Evolutionary conservation across 495 filamentous ascomycete species (phyloP), one percentile per base, ranked within the genome.

Genomic region (Baudoinia panamericana): DNA sequence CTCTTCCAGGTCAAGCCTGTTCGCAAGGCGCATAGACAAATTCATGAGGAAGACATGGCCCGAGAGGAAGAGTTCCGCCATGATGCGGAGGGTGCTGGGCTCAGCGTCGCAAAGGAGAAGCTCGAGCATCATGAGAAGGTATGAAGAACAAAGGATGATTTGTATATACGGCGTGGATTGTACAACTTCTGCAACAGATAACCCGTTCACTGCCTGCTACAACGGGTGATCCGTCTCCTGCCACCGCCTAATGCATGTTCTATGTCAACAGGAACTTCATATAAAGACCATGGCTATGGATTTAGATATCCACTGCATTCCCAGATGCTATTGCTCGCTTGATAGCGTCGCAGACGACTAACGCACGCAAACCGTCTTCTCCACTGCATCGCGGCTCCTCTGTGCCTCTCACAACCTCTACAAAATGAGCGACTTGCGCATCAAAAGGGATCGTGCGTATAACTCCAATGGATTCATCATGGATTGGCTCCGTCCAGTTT

Each of bases 1-100:
- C 56, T 83, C 5, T 83, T 83, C 50, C 67, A 70, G 53, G 59
- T 54, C 25, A 55, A 55, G 58, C 74, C 76, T 7, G 60, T 76
- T 26, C 60, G 63, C 52, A 68, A 59, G 32, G 75, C 78, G 0
- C 41, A 51, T 26, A 23, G 16, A 4, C 3, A 2, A 5, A 22
- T 51, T n/a, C 41, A 46, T 24, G 48, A 16, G n/a, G 48, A 71
- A 49, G 58, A 78, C 19, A 54, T 55, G 11, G 54, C 56, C 5
- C 52, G 70, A 23, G 71, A 75, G 17, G 67, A 64, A 39, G 60
- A 61, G 18, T 73, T 75, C 56, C 57, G 70, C 22, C 61, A 61
- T n/a, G 67, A 71, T 31, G 55, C 65, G 4, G 64, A 68, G 46
- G 67, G 58, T 26, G 53, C 41, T 28, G 49, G 40, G 36, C 40